Evolutionary conservation across 1,284 basidiomycete genomes (phyloP).

Genomic region (Leccinum fallax): DNA sequence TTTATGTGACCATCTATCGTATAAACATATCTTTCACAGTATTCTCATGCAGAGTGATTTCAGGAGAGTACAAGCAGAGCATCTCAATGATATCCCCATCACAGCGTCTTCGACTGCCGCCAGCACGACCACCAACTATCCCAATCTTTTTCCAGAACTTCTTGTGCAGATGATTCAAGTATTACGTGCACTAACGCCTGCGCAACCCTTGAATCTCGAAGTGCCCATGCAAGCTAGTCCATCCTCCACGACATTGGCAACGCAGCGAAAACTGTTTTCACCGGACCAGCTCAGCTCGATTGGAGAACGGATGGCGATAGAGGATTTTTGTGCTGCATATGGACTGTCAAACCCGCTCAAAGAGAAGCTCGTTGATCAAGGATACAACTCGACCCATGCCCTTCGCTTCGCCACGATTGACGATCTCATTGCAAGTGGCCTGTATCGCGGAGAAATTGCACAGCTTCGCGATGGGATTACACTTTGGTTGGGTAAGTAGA

Average conservation of each 20-base stretch:
- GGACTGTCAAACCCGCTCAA: not conserved
- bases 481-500: not conserved
- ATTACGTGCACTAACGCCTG: not conserved
- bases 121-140: not conserved
- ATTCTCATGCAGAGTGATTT: slow-evolving; percentile 78
- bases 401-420: not conserved
- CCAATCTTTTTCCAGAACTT: not conserved
- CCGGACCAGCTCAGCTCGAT: not conserved
- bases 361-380: not conserved
- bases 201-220: not conserved
- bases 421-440: not conserved
- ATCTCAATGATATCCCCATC: slow-evolving; percentile 93
- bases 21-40: slow-evolving; percentile 39
- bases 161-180: not conserved
- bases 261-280: not conserved
- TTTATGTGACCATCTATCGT: not conserved
- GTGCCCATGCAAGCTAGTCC: not conserved
- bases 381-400: not conserved
- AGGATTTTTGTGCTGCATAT: not conserved
- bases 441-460: not conserved
- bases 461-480: not conserved
- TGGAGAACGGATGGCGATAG: not conserved
- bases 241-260: not conserved
- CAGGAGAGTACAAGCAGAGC: slow-evolving; percentile 75
- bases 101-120: slow-evolving; percentile 36